Evolutionary conservation across 148 eudicot species (phyloP), one percentile per base, ranked within the genome.

Genomic region (Fallopia convolvulus): DNA sequence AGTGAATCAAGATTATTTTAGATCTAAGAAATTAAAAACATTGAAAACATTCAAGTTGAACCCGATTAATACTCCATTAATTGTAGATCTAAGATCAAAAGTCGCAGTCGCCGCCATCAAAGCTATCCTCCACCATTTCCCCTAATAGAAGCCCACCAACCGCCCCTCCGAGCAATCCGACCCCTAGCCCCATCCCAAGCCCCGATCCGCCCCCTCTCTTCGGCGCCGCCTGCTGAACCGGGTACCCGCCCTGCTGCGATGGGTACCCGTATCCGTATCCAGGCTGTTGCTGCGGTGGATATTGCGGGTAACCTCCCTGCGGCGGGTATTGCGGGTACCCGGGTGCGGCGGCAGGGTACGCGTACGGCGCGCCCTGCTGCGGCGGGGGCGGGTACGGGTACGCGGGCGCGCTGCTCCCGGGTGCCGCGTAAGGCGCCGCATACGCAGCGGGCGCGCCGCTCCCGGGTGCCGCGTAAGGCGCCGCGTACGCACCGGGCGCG

Each of bases 211-310:
- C 41, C 2, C 26, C 32, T 23, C 47, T 21, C 55, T 46, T 44
- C 47, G 46, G 23, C 6, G 15, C 18, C 3, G 14, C 13, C 47
- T 71, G 18, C 21, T 48, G 53, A 2, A 20, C 32, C 53, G 75
- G 75, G 55, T 73, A 73, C 32, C 75, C 75, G 18, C 75, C 48
- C 40, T 42, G 75, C 14, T 30, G 33, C 75, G 75, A 53, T 53
- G 75, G 75, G 17, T 72, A 42, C 5, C 52, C 52, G 53, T 73
- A 73, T 14, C 44, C 30, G 26, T 21, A 13, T 9, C 17, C 39
- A 9, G 47, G 47, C 47, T 44, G 47, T n/a, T 42, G 75, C 2
- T 32, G 33, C 32, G 49, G 74, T 2, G 50, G 49, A 32, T 72
- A 72, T 18, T 44, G n/a, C 44, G 32, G 12, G 26, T 21, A 13